phyloP scores from a whole-genome alignment of 768 basidiomycete genomes.

The Psilocybe cyanescens region DNA sequence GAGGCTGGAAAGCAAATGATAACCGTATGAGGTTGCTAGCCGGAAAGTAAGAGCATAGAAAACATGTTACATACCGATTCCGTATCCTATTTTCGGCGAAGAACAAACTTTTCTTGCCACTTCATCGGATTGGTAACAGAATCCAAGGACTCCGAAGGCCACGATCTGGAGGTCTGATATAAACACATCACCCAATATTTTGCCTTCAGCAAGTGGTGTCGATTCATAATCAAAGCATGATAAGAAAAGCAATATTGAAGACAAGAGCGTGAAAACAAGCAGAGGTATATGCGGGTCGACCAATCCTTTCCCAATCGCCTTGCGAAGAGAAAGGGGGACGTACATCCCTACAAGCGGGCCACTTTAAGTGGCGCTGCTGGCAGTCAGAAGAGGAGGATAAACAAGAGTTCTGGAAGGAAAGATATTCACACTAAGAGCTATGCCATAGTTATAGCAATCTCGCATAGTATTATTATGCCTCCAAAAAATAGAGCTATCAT shows the following conservation, averaged over 20 bases:
- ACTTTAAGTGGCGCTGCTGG: not conserved
- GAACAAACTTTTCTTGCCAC: not conserved
- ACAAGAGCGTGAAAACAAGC: slow-evolving; percentile 6
- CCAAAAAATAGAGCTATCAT: not conserved
- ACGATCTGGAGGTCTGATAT: not conserved
- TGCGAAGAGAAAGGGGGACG: not conserved
- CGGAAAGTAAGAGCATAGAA: not conserved
- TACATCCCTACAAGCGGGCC: not conserved
- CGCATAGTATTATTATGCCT: not conserved
- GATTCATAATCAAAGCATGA: slow-evolving; percentile 9
- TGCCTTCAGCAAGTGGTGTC: slow-evolving; percentile 9
- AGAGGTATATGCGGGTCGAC: slow-evolving; percentile 5
- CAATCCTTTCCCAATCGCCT: not conserved
- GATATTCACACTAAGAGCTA: not conserved
- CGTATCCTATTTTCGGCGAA: slow-evolving; percentile 4
- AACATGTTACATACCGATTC: slow-evolving; percentile 1
- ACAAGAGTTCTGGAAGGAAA: not conserved
- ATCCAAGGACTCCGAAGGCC: slow-evolving; percentile 15
- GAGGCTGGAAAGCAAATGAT: not conserved
- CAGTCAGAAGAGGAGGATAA: not conserved
- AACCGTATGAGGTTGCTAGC: not conserved
- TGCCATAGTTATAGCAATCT: not conserved
- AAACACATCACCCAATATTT: not conserved
- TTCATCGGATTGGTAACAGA: slow-evolving; percentile 2
- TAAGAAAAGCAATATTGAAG: slow-evolving; percentile 8